Base-by-base conservation (phyloP, 202 grass and related monocot species). In the Setaria viridis region DNA sequence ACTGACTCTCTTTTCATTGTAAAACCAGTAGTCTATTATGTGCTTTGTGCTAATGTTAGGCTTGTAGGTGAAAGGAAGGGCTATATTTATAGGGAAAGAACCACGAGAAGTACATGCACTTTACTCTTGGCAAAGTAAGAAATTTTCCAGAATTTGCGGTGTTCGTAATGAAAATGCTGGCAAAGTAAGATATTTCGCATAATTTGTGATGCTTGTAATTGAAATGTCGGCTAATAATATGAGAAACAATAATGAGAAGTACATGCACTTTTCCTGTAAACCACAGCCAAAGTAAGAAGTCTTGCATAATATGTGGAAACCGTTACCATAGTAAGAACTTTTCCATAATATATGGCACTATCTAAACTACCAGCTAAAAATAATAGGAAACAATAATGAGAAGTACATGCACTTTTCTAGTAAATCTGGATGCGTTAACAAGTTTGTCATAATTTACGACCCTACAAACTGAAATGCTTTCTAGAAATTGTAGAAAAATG, bases 31-130 rank as follows among this genome's bases (percentile, higher is more conserved):
- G 21, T 6, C n/a, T 21, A 62, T 8, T 34, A 34, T 60, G 21
- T 25, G 47, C n/a, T 25, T 39, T 81, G 15, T 30, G 39, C 39
- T 41, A 41, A 41, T 41, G 39, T 2, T 41, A 41, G 25, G 25
- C 25, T 41, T 41, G 5, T 41, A 15, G 54, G 72, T 9, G n/a
- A 68, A 1, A 7, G 34, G 39, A 51, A 13, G n/a, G 19, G 3
- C 1, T 43, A 17, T 1, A 76, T 67, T 84, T 84, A 84, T 84
- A 84, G 70, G 9, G 45, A 41, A 17, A 53, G 2, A 46, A 34
- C 9, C 13, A 14, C 9, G 9, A 25, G 9, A 5, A 57, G 29
- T 69, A 21, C 7, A 4, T 6, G 53, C 60, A 13, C 60, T 20
- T 41, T 41, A 41, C 39, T 41, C 2, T 5, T 41, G 39, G 2